These are phyloP conservation scores for Neospermospora avenae DNA, from an alignment of 2,329 filamentous ascomycete species.

Conservation along the genomic window DNA sequence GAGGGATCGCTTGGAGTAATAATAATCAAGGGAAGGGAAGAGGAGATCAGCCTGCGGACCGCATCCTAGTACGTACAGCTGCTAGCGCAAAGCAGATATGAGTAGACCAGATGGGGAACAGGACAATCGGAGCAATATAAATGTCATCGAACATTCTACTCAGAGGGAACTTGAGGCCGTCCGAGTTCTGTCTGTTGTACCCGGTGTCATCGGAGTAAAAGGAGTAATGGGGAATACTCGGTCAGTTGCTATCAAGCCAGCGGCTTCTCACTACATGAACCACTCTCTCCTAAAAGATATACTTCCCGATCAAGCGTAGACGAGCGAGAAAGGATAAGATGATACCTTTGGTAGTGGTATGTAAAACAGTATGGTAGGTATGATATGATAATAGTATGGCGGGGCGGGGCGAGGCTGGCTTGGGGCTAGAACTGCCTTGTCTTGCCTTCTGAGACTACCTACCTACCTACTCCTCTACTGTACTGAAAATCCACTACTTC, in stretches of 20 bases:
- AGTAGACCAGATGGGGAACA: slow-evolving; percentile 2
- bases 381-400: not conserved
- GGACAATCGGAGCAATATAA: slow-evolving; percentile 13
- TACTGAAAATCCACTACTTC: too few relatives aligned
- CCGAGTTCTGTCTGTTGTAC: not conserved
- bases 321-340: not conserved
- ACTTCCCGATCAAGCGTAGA: not conserved
- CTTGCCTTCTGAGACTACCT: not conserved
- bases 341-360: too few relatives aligned
- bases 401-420: not conserved
- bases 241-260: slow-evolving; percentile 2
- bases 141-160: slow-evolving; percentile 4
- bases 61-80: slow-evolving; percentile 21
- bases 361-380: too few relatives aligned
- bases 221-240: not conserved
- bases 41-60: slow-evolving; percentile 17
- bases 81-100: slow-evolving; percentile 12
- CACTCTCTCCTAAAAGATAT: not conserved
- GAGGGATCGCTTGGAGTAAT: slow-evolving; percentile 19
- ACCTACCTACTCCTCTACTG: not conserved
- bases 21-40: too few relatives aligned
- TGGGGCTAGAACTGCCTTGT: not conserved
- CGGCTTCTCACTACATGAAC: not conserved
- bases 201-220: not conserved
- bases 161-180: not conserved